phyloP scores from a whole-genome alignment of 2,329 filamentous ascomycete genomes.

The Trichoderma polysporum region DNA sequence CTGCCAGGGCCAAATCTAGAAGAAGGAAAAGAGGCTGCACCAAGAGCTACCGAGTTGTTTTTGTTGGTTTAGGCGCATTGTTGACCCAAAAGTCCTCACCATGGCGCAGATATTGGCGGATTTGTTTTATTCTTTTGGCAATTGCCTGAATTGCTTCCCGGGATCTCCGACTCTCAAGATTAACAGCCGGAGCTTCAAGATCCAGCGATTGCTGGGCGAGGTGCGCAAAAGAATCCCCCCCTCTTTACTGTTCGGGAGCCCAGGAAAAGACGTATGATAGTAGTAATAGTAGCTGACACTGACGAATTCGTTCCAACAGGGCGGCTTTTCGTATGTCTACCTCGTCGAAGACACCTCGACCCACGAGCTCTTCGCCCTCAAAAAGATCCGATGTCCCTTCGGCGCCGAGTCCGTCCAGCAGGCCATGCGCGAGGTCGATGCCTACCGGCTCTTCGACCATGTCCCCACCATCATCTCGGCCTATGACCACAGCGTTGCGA shows the following conservation, averaged over 20 bases:
- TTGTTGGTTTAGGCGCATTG: background rate
- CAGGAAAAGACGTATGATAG: background rate
- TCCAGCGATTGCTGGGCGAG: constrained; percentile 89
- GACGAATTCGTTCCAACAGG: constrained; percentile 50
- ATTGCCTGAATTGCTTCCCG: constrained; percentile 95
- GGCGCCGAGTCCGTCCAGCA: constrained; percentile 93
- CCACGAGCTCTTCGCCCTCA: constrained; percentile 86
- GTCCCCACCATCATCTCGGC: constrained; percentile 83
- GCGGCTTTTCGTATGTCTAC: constrained; percentile 98
- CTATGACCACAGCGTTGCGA: constrained; percentile 78
- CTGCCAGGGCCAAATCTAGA: background rate
- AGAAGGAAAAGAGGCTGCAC: background rate
- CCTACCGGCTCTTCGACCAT: constrained; percentile 84
- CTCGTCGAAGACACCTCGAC: constrained; percentile 88
- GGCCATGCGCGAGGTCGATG: constrained; percentile 95
- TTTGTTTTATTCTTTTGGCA: constrained; percentile 85
- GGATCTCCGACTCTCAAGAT: constrained; percentile 92
- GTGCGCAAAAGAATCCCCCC: constrained; percentile 44
- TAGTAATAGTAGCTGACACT: background rate
- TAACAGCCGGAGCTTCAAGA: constrained; percentile 93
- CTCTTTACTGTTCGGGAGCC: background rate
- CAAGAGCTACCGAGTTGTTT: background rate
- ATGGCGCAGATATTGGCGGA: constrained; percentile 89
- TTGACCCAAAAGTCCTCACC: constrained; percentile 19
- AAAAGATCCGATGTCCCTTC: constrained; percentile 98